phyloP scores from a whole-genome alignment of 1,284 basidiomycete species.

The Trametes sp. region DNA sequence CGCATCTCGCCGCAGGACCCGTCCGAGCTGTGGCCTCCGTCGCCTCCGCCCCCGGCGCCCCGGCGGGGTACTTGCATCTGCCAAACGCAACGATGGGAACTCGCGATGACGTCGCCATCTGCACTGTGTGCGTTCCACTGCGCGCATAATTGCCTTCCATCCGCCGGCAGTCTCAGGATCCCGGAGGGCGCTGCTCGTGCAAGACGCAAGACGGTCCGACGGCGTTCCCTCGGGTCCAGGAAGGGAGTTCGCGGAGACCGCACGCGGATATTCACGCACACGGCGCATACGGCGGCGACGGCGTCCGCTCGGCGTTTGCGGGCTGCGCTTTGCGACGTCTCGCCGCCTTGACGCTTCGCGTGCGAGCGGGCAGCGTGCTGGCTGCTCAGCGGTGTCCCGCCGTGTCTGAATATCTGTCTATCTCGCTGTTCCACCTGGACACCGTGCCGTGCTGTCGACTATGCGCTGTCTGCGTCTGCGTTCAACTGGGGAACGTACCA shows the following conservation, averaged over 20 bases:
- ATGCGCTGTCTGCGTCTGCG: neutral
- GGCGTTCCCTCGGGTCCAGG: neutral
- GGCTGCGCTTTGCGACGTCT: conserved; percentile 9
- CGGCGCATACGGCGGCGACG: neutral
- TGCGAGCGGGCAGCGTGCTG: conserved; percentile 3
- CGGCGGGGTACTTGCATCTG: neutral
- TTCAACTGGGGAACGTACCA: neutral
- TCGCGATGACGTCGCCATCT: no score
- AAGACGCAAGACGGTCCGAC: neutral
- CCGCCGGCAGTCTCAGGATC: neutral
- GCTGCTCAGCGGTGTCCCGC: neutral
- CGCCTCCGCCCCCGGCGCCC: neutral
- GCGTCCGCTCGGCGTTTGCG: conserved; percentile 23
- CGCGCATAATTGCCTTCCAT: neutral
- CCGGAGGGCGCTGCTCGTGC: neutral
- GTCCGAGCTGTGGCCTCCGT: neutral
- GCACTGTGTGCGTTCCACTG: neutral
- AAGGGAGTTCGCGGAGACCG: neutral
- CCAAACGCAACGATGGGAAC: neutral
- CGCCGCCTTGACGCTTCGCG: neutral
- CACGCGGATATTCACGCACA: neutral
- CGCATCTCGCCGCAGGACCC: neutral
- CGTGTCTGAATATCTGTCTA: conserved; percentile 3
- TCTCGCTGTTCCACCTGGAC: neutral
- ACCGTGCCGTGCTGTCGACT: neutral